A percentile compares a stretch with the other conserved stretches of the same genome.
Conservation (phyloP, 2,329 filamentous ascomycete genomes). For the Raffaelea albimanens region DNA sequence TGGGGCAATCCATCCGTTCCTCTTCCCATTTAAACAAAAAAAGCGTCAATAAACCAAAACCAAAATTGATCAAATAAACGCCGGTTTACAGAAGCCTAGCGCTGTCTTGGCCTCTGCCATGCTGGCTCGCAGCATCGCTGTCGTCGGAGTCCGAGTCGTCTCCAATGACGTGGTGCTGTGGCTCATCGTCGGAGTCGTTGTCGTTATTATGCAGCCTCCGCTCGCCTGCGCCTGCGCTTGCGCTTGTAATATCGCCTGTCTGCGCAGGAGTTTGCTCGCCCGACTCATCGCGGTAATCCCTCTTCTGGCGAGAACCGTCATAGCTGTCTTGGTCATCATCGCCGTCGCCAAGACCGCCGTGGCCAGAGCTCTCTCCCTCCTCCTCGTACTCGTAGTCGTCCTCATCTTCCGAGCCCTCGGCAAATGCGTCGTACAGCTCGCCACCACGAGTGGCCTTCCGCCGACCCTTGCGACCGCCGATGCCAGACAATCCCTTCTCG, state of each 20-base stretch:
- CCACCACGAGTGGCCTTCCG: constrained; percentile 55
- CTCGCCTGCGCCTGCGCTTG: constrained; percentile 4
- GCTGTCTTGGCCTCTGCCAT: constrained; percentile 1
- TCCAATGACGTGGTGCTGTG: constrained; percentile 41
- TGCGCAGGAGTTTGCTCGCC: constrained; percentile 8
- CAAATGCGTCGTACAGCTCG: constrained; percentile 96
- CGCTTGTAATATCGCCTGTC: constrained; percentile 5
- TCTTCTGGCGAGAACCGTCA: neutral
- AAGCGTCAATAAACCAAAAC: neutral
- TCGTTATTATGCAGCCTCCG: constrained; percentile 18
- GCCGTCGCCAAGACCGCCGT: constrained; percentile 52
- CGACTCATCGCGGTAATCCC: constrained; percentile 19
- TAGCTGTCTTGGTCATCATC: constrained; percentile 33
- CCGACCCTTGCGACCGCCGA: constrained; percentile 23
- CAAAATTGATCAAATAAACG: neutral
- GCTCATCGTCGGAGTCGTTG: constrained; percentile 23
- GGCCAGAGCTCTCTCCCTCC: constrained; percentile 15
- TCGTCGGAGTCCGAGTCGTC: constrained; percentile 31
- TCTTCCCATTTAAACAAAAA: neutral
- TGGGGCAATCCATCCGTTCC: too few relatives aligned
- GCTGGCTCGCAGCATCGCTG: constrained; percentile 13
- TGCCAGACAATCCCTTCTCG: constrained; percentile 26
- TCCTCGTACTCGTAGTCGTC: constrained; percentile 41
- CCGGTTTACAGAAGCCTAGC: constrained; percentile 5
- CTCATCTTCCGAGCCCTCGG: constrained; percentile 73